A percentile compares a stretch with the other conserved stretches of the same genome.
Evolutionary conservation across 139 green algal species (phyloP).

Genomic region (Auxenochlorella pyrenoidosa): DNA sequence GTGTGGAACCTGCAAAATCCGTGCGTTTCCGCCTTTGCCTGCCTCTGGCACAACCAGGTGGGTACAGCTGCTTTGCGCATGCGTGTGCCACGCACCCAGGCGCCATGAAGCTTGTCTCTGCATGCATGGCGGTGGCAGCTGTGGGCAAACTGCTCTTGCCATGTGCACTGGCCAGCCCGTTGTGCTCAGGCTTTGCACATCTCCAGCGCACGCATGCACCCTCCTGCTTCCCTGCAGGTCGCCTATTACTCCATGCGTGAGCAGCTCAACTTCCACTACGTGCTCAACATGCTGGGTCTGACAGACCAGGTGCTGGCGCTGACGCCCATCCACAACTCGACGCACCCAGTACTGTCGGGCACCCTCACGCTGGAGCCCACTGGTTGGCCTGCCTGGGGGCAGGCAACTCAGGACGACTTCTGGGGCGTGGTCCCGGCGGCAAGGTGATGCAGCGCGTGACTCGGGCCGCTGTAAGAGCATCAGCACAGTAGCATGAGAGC

Average conservation of each 20-base stretch:
- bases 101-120: too few relatives aligned
- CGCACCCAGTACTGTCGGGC: not conserved
- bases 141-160: too few relatives aligned
- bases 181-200: not conserved
- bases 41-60: constrained; percentile 14
- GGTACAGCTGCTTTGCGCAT: not conserved
- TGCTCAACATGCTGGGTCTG: constrained; percentile 1
- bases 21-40: constrained; percentile 1
- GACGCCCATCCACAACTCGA: not conserved
- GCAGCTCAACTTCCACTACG: constrained; percentile 25
- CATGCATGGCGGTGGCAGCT: too few relatives aligned
- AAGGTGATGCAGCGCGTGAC: not conserved
- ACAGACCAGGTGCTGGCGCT: constrained; percentile 1
- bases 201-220: not conserved
- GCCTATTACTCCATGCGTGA: constrained; percentile 14
- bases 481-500: too few relatives aligned
- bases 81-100: not conserved
- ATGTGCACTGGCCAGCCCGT: too few relatives aligned
- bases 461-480: too few relatives aligned
- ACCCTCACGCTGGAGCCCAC: not conserved
- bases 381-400: not conserved
- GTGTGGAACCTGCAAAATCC: constrained; percentile 11
- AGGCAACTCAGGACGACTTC: not conserved
- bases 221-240: not conserved
- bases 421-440: not conserved